These are phyloP conservation scores for Triticum aestivum DNA, from an alignment of 176 grass and related monocot genomes.

Conservation along the genomic window IWGSC_CS_RefSeq_v2.1 NC_057812.1:166406186-166406685, in stretches of 20 bases:
- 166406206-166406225: neutral
- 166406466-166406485: neutral
- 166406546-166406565: constrained; percentile 44
- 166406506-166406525: neutral
- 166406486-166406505: neutral
- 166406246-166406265: neutral
- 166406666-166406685: constrained; percentile 25
- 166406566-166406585: constrained; percentile 49
- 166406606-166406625: constrained; percentile 40
- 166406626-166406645: constrained; percentile 41
- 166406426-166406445: neutral
- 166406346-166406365: neutral
- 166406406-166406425: neutral
- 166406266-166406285: neutral
- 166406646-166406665: constrained; percentile 44
- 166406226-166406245: neutral
- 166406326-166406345: neutral
- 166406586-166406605: constrained; percentile 50
- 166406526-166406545: neutral
- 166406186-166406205: neutral
- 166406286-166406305: neutral
- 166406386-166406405: neutral
- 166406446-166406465: neutral
- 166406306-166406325: neutral
- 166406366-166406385: neutral